phyloP scores from a whole-genome alignment of 1,284 basidiomycete species.

The Anthracocystis setariae region DNA sequence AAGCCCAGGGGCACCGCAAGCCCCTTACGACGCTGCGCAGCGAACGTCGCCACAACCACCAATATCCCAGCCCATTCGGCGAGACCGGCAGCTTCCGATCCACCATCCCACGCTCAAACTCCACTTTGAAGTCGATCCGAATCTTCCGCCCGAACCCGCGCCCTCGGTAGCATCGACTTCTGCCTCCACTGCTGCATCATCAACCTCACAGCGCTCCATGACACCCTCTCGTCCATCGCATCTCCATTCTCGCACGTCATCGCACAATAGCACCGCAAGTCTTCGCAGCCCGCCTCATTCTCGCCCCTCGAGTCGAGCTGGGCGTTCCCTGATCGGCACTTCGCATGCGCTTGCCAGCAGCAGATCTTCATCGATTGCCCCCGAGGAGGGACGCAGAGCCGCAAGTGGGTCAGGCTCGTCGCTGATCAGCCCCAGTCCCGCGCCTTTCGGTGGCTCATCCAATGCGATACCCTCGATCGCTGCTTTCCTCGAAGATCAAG shows the following conservation, averaged over 20 bases:
- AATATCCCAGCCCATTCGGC: constrained; percentile 11
- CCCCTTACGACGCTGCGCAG: not conserved
- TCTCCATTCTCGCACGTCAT: constrained; percentile 29
- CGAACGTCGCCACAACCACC: constrained; percentile 11
- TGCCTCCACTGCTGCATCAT: not conserved
- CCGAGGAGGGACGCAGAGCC: constrained; percentile 8
- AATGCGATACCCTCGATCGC: constrained; percentile 20
- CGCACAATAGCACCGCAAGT: constrained; percentile 19
- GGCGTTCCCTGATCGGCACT: constrained; percentile 11
- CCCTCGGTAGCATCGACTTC: constrained; percentile 3
- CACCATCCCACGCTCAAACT: constrained; percentile 62
- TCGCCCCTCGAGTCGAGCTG: constrained; percentile 37
- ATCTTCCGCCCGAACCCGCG: constrained; percentile 33
- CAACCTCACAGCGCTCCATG: constrained; percentile 19
- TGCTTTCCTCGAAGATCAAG: constrained; percentile 35
- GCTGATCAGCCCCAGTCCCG: constrained; percentile 24
- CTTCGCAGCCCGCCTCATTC: constrained; percentile 34
- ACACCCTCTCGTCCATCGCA: constrained; percentile 28
- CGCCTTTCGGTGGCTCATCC: constrained; percentile 2
- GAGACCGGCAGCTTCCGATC: constrained; percentile 43
- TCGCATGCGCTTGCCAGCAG: constrained; percentile 16
- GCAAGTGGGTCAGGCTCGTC: constrained; percentile 1
- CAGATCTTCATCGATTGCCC: constrained; percentile 16
- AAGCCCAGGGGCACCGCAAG: constrained; percentile 7
- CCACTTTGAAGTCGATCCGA: constrained; percentile 51